A percentile compares a stretch with the other conserved stretches of the same genome.
These are phyloP conservation scores for Phytophthora macrochlamydospora DNA, from an alignment of 352 stramenopile species.

Conservation along the genomic window DNA sequence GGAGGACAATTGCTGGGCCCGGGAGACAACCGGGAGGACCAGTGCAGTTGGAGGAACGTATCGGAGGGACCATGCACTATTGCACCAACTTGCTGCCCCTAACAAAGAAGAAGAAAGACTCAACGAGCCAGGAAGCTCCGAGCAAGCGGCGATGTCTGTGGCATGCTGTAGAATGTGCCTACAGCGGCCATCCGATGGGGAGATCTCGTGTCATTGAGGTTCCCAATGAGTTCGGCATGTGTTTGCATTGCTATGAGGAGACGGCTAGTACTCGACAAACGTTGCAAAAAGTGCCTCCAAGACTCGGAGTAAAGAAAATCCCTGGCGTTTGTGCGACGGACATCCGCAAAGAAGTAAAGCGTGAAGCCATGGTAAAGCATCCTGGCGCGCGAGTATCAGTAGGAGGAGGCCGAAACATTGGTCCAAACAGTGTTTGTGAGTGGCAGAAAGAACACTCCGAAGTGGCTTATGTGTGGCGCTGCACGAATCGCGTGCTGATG, in stretches of 20 bases:
- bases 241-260: slow-evolving; percentile 59
- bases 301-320: slow-evolving; percentile 41
- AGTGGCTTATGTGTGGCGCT: slow-evolving; percentile 59
- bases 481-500: slow-evolving; percentile 60
- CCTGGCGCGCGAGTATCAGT: background rate
- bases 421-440: slow-evolving; percentile 35
- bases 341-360: slow-evolving; percentile 19
- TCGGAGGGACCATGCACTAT: slow-evolving; percentile 53
- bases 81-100: slow-evolving; percentile 49
- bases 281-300: slow-evolving; percentile 51
- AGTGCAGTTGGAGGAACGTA: slow-evolving; percentile 50
- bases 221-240: slow-evolving; percentile 62
- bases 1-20: slow-evolving; percentile 15
- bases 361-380: slow-evolving; percentile 26
- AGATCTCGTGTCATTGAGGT: slow-evolving; percentile 55
- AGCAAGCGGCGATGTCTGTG: slow-evolving; percentile 47
- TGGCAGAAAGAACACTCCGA: slow-evolving; percentile 73
- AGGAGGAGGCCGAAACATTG: slow-evolving; percentile 4
- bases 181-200: slow-evolving; percentile 52
- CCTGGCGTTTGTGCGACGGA: slow-evolving; percentile 45
- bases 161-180: slow-evolving; percentile 56
- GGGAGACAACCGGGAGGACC: slow-evolving; percentile 10
- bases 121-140: background rate
- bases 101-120: slow-evolving; percentile 20
- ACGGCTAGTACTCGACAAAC: slow-evolving; percentile 47